Conservation (phyloP, 192 early-diverging fungal genomes). For the Umbelopsis sp. region DNA sequence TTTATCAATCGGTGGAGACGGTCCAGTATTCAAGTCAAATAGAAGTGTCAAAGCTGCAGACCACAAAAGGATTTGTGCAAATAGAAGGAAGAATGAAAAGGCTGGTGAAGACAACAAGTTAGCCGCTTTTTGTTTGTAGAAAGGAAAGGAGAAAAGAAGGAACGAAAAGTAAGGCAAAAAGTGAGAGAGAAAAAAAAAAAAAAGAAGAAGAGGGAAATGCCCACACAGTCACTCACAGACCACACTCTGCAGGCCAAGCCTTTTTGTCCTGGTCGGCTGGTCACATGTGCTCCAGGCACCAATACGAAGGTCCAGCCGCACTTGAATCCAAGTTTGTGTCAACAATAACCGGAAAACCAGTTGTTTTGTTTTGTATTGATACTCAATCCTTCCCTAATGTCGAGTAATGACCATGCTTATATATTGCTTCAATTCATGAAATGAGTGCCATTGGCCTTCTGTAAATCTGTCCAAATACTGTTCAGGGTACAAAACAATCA, state of each 20-base stretch:
- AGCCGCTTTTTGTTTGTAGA: not conserved
- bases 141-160: not conserved
- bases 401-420: too few relatives aligned
- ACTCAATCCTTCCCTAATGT: too few relatives aligned
- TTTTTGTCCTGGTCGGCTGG: not conserved
- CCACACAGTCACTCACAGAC: not conserved
- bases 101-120: not conserved
- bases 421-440: too few relatives aligned
- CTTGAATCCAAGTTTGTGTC: too few relatives aligned
- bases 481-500: too few relatives aligned
- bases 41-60: not conserved
- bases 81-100: not conserved
- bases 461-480: too few relatives aligned
- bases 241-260: not conserved
- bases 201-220: not conserved
- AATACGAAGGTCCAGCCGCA: too few relatives aligned
- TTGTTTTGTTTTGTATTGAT: too few relatives aligned
- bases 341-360: too few relatives aligned
- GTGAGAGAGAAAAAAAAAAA: not conserved
- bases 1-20: slow-evolving; percentile 13
- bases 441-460: too few relatives aligned
- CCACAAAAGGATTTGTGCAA: not conserved
- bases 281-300: too few relatives aligned
- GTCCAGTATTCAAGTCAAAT: not conserved
- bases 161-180: not conserved